These are phyloP conservation scores for Sporothrix protearum DNA, from an alignment of 2,329 filamentous ascomycete species.

Conservation along the genomic window DNA sequence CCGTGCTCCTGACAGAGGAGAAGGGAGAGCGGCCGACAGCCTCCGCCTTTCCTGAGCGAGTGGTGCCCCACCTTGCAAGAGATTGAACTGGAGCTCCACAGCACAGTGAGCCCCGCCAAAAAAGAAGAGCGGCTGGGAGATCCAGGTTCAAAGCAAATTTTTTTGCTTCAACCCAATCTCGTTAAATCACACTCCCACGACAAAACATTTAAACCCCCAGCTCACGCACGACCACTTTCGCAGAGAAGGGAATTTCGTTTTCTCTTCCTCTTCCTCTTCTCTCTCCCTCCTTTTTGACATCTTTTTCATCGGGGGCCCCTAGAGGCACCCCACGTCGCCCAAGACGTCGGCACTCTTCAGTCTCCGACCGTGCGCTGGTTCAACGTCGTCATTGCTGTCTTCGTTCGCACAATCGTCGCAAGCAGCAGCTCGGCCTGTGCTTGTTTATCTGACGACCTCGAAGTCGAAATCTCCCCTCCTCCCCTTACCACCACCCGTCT, in stretches of 20 bases:
- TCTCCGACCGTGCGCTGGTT: constrained; percentile 30
- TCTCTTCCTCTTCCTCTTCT: constrained; percentile 20
- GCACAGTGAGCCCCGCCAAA: constrained; percentile 15
- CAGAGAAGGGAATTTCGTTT: constrained; percentile 2
- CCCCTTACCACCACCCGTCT: neutral
- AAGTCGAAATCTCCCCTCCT: neutral
- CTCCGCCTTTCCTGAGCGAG: neutral
- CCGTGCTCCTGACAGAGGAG: neutral
- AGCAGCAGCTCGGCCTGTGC: constrained; percentile 13
- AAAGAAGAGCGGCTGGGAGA: constrained; percentile 2
- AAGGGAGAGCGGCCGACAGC: too few relatives aligned
- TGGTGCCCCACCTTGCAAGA: constrained; percentile 5
- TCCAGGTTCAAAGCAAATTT: constrained; percentile 3
- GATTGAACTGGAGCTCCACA: constrained; percentile 2
- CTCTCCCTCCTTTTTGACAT: constrained; percentile 23
- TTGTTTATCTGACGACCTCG: neutral
- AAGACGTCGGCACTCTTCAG: constrained; percentile 43
- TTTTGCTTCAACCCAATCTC: constrained; percentile 15
- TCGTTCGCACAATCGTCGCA: constrained; percentile 44
- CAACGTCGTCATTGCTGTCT: constrained; percentile 46
- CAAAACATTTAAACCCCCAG: constrained; percentile 11
- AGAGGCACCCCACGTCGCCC: constrained; percentile 28
- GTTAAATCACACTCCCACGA: neutral
- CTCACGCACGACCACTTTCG: neutral
- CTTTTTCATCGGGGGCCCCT: constrained; percentile 27